phyloP scores from a whole-genome alignment of 345 rosid genomes.

The Citrus hindsii region DNA sequence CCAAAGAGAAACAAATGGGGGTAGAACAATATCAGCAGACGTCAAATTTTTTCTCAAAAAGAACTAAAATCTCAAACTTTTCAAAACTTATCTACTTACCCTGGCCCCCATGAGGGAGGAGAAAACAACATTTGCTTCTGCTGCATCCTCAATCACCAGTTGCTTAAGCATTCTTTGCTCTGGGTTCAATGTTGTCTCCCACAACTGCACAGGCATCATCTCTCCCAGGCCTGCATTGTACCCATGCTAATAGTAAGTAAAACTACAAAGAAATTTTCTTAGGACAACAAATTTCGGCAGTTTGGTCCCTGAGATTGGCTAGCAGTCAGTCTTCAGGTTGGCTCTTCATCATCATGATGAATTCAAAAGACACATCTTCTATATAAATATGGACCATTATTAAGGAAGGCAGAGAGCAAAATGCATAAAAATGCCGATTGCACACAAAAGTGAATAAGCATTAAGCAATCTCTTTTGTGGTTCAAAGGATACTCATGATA shows the following conservation, averaged over 20 bases:
- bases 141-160: conserved; percentile 77
- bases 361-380: background rate
- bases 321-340: background rate
- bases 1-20: too few relatives aligned
- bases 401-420: background rate
- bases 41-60: background rate
- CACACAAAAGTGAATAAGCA: background rate
- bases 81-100: conserved; percentile 37
- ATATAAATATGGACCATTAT: background rate
- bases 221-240: conserved; percentile 80
- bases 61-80: background rate
- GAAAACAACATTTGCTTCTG: conserved; percentile 66
- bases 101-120: conserved; percentile 94
- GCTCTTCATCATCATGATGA: background rate
- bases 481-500: background rate
- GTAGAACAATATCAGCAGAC: too few relatives aligned
- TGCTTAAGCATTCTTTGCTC: conserved; percentile 77
- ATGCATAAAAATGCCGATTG: background rate
- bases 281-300: background rate
- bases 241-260: background rate
- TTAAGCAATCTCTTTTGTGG: background rate
- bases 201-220: conserved; percentile 97
- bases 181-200: conserved; percentile 98
- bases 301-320: background rate
- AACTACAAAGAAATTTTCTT: background rate